Conservation (phyloP, 805 yeast genomes). For the Candida glaebosa region DNA sequence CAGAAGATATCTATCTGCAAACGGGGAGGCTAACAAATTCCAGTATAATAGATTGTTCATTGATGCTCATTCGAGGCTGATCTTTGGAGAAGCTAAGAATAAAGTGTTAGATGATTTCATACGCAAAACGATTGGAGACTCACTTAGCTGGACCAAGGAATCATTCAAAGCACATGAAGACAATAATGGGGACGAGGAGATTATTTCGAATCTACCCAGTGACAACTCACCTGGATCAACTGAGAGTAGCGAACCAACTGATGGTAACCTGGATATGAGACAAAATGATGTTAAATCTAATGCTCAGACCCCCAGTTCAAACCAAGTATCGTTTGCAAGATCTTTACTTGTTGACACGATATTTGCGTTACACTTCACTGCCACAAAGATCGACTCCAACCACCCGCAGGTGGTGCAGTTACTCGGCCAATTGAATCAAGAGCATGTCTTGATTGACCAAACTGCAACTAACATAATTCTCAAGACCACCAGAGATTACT, state of each 20-base stretch:
- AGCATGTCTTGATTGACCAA: constrained; percentile 5
- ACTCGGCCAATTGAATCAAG: neutral
- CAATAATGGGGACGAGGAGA: constrained; percentile 1
- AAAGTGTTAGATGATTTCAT: constrained; percentile 21
- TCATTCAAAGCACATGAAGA: neutral
- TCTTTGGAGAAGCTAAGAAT: constrained; percentile 27
- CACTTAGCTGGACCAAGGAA: neutral
- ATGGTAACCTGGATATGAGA: neutral
- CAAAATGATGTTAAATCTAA: neutral
- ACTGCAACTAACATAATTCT: constrained; percentile 3
- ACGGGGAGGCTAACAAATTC: neutral
- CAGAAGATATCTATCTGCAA: constrained; percentile 10
- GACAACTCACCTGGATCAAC: too few relatives aligned
- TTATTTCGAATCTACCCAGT: too few relatives aligned
- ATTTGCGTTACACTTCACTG: constrained; percentile 18
- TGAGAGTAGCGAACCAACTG: too few relatives aligned
- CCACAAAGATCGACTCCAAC: neutral
- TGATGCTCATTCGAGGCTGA: constrained; percentile 12
- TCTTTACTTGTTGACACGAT: constrained; percentile 18
- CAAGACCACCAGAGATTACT: constrained; percentile 24
- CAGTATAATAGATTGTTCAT: constrained; percentile 20
- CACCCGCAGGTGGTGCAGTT: neutral
- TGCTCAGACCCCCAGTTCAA: too few relatives aligned
- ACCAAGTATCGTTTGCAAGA: neutral
- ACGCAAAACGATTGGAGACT: constrained; percentile 9